Conservation (phyloP, 768 basidiomycete species). For the Pleurotus cornucopiae region DNA sequence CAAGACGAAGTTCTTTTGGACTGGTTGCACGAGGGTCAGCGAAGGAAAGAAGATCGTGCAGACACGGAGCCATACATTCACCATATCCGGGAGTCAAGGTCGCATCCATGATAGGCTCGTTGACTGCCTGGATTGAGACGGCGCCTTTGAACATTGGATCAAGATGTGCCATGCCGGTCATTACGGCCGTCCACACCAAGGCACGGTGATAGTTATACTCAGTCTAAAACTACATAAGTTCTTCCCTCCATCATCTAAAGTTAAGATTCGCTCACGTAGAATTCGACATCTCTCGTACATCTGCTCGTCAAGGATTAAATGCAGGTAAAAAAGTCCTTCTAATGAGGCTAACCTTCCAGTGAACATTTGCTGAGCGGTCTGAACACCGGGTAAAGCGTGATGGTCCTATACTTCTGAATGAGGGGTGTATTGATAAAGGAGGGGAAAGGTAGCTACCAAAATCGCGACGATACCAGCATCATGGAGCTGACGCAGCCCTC, state of each 20-base stretch:
- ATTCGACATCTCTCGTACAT: constrained; percentile 65
- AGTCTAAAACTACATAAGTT: constrained; percentile 37
- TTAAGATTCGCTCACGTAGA: constrained; percentile 50
- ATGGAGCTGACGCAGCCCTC: constrained; percentile 57
- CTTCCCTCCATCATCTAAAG: constrained; percentile 4
- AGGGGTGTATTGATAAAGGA: constrained; percentile 28
- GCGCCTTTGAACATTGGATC: constrained; percentile 64
- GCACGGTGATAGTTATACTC: constrained; percentile 72
- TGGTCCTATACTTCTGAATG: constrained; percentile 28
- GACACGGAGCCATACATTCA: constrained; percentile 42
- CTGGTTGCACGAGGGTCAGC: constrained; percentile 25
- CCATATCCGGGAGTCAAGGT: constrained; percentile 64
- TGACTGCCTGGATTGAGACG: constrained; percentile 70
- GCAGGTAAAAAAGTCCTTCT: neutral
- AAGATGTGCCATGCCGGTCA: constrained; percentile 68
- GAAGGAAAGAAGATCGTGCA: neutral
- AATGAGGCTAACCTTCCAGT: constrained; percentile 50
- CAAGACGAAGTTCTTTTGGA: constrained; percentile 66
- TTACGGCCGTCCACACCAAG: constrained; percentile 76
- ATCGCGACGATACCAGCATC: constrained; percentile 63
- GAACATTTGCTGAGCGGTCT: constrained; percentile 57
- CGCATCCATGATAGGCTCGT: constrained; percentile 77
- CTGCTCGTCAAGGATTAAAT: constrained; percentile 24
- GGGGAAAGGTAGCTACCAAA: constrained; percentile 54
- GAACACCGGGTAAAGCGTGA: constrained; percentile 70